A percentile compares a stretch with the other conserved stretches of the same genome.
These are phyloP conservation scores for Kockiozyma suomiensis DNA, from an alignment of 805 yeast species.

Conservation along the genomic window DNA sequence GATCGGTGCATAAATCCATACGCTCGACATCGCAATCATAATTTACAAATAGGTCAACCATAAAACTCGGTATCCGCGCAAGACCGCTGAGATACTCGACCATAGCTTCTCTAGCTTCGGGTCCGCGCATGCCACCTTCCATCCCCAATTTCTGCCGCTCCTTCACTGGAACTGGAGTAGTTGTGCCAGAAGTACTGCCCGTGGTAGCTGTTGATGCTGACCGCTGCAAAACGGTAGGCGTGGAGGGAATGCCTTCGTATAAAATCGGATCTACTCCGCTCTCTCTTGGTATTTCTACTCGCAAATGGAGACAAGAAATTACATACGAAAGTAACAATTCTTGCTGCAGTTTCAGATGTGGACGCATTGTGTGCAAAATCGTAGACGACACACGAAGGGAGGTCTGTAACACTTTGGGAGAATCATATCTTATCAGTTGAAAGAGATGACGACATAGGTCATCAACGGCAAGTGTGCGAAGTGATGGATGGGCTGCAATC, in stretches of 20 bases:
- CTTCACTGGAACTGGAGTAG: slow-evolving; percentile 32
- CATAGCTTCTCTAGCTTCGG: slow-evolving; percentile 65
- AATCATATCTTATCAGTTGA: slow-evolving; percentile 75
- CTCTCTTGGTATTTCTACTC: slow-evolving; percentile 45
- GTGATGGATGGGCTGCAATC: slow-evolving; percentile 62
- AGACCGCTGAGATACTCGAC: slow-evolving; percentile 75
- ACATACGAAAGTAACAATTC: slow-evolving; percentile 55
- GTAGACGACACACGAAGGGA: slow-evolving; percentile 77
- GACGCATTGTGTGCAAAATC: slow-evolving; percentile 65
- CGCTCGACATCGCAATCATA: slow-evolving; percentile 92
- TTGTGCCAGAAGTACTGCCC: slow-evolving; percentile 22
- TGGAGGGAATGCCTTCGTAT: slow-evolving; percentile 46
- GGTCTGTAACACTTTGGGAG: slow-evolving; percentile 69
- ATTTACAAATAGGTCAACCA: slow-evolving; percentile 72
- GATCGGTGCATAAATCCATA: slow-evolving; percentile 68
- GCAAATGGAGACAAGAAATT: slow-evolving; percentile 45
- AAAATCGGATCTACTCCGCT: slow-evolving; percentile 44
- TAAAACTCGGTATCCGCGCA: slow-evolving; percentile 68
- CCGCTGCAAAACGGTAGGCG: slow-evolving; percentile 55
- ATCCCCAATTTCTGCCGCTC: slow-evolving; percentile 32
- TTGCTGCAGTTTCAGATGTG: slow-evolving; percentile 72
- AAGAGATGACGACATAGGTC: slow-evolving; percentile 83
- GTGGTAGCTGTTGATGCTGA: slow-evolving; percentile 8
- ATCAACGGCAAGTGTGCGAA: slow-evolving; percentile 71
- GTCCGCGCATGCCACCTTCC: slow-evolving; percentile 34